These are phyloP conservation scores for Begonia peltatifolia DNA, from an alignment of 306 rosid genomes.

Conservation along the genomic window DNA sequence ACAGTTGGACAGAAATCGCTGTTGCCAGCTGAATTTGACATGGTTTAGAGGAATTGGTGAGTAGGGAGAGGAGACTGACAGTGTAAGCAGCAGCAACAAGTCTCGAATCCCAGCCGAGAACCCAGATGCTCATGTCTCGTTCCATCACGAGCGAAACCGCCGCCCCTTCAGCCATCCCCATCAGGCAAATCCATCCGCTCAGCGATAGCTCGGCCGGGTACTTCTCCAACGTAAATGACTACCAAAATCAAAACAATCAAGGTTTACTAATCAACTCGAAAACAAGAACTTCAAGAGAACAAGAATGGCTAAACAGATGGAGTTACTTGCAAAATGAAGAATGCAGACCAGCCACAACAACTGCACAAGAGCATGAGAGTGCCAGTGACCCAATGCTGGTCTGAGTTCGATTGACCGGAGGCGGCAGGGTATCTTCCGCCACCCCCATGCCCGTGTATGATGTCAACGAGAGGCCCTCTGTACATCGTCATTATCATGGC, in stretches of 20 bases:
- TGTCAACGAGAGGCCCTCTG: slow-evolving; percentile 67
- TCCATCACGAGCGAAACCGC: slow-evolving; percentile 52
- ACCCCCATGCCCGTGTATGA: slow-evolving; percentile 27
- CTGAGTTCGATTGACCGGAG: slow-evolving; percentile 14
- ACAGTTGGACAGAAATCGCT: too few species aligned
- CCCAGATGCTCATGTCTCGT: slow-evolving; percentile 64
- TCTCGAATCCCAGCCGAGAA: slow-evolving; percentile 86
- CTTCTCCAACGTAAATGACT: slow-evolving; percentile 80
- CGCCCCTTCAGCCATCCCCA: slow-evolving; percentile 70
- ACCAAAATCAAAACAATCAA: neutral
- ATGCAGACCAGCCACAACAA: slow-evolving; percentile 70
- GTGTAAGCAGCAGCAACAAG: slow-evolving; percentile 90
- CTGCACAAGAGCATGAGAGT: slow-evolving; percentile 55
- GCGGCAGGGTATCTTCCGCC: slow-evolving; percentile 4
- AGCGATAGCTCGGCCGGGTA: slow-evolving; percentile 91
- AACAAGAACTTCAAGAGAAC: too few species aligned
- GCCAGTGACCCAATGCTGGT: slow-evolving; percentile 63
- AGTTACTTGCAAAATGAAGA: slow-evolving; percentile 82
- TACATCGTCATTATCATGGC: slow-evolving; percentile 96
- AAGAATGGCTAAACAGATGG: neutral
- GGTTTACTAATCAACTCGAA: too few species aligned
- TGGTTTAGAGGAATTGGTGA: too few species aligned
- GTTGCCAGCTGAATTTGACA: too few species aligned
- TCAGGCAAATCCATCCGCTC: slow-evolving; percentile 74
- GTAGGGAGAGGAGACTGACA: slow-evolving; percentile 25